Evolutionary conservation across 2,329 filamentous ascomycete species (phyloP).

Genomic region (Aspergillus sp.): DNA sequence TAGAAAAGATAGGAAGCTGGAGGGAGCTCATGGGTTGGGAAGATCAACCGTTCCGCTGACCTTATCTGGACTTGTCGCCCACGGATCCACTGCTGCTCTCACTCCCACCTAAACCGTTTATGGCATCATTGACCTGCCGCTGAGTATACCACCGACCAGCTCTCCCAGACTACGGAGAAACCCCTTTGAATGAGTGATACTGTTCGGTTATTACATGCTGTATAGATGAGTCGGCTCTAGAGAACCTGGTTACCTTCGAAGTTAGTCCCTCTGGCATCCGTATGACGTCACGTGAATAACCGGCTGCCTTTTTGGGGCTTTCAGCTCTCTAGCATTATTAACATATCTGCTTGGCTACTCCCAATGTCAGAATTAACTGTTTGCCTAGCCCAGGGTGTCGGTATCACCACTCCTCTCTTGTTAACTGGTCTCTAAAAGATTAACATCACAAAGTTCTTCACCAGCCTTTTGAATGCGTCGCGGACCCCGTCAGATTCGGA

Average conservation of each 20-base stretch:
- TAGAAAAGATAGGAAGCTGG: neutral
- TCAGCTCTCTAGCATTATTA: too few species aligned
- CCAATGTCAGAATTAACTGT: too few species aligned
- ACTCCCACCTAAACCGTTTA: neutral
- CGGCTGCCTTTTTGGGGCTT: neutral
- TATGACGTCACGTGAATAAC: neutral
- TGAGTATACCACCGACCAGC: neutral
- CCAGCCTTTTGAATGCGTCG: too few species aligned
- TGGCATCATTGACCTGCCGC: neutral
- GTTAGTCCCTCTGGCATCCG: neutral
- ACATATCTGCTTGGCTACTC: too few species aligned
- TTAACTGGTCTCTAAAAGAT: too few species aligned
- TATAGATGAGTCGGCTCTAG: too few species aligned
- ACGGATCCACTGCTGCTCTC: neutral
- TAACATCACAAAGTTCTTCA: too few species aligned
- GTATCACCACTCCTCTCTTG: too few species aligned
- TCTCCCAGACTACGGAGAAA: too few species aligned
- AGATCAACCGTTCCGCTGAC: constrained; percentile 13
- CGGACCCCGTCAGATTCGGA: too few species aligned
- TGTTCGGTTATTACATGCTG: neutral
- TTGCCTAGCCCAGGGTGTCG: too few species aligned
- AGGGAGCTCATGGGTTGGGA: neutral
- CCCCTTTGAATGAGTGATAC: neutral
- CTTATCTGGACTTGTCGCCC: constrained; percentile 1
- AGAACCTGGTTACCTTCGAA: too few species aligned